These are phyloP conservation scores for Buxus sempervirens DNA, from an alignment of 164 flowering plant species.

Conservation along the genomic window DNA sequence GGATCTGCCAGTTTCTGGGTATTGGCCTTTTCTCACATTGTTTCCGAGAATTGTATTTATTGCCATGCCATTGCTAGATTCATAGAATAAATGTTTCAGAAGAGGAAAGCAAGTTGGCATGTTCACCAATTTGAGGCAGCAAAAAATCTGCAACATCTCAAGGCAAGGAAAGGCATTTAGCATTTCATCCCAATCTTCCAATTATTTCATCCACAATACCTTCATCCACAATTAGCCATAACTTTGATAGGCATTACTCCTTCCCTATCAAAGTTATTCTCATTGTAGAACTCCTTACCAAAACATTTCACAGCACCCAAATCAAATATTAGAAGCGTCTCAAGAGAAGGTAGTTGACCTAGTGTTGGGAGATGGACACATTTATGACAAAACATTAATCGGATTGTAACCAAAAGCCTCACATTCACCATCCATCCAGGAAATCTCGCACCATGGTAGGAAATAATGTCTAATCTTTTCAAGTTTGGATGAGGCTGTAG, in stretches of 20 bases:
- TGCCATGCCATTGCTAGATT: background rate
- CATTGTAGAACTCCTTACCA: background rate
- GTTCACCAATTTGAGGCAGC: background rate
- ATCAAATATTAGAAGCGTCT: too few relatives aligned
- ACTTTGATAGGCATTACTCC: background rate
- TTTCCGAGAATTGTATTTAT: background rate
- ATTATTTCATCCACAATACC: background rate
- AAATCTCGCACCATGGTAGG: too few relatives aligned
- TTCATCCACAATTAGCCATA: background rate
- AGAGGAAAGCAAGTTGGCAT: background rate
- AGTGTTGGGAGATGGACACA: too few relatives aligned
- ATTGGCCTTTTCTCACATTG: too few relatives aligned
- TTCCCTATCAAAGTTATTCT: background rate
- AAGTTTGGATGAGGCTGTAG: background rate
- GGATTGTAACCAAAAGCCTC: too few relatives aligned
- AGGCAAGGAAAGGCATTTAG: background rate
- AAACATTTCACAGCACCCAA: background rate
- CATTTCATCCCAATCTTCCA: background rate
- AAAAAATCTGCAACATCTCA: background rate
- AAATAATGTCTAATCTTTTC: background rate
- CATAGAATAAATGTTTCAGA: background rate
- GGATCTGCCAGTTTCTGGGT: too few relatives aligned
- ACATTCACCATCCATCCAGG: too few relatives aligned
- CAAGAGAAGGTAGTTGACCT: too few relatives aligned
- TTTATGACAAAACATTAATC: too few relatives aligned